phyloP scores from a whole-genome alignment of 2,329 filamentous ascomycete genomes.

The Cladosporium sp. region DNA sequence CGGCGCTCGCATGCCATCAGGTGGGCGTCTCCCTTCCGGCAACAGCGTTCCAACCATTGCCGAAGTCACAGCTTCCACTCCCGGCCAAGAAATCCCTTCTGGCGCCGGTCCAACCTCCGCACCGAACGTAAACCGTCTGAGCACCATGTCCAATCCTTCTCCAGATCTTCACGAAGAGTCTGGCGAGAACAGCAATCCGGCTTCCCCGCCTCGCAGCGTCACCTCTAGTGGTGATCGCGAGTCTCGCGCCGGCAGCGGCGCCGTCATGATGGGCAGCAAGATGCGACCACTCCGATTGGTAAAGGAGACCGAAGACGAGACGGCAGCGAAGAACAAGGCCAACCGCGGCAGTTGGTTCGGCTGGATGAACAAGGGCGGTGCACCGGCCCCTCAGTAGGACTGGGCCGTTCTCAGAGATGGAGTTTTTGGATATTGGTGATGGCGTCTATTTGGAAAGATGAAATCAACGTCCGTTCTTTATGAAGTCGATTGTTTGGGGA shows the following conservation, averaged over 20 bases:
- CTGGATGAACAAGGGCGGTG: conserved; percentile 38
- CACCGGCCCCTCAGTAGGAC: conserved; percentile 6
- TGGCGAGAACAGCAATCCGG: conserved; percentile 35
- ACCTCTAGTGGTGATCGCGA: conserved; percentile 31
- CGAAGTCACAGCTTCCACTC: conserved; percentile 14
- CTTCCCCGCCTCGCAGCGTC: conserved; percentile 57
- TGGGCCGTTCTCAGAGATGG: conserved; percentile 6
- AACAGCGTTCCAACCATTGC: conserved; percentile 40
- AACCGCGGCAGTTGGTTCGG: conserved; percentile 47
- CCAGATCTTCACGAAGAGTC: conserved; percentile 9
- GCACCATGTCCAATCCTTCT: conserved; percentile 19
- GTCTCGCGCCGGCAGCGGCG: conserved; percentile 23
- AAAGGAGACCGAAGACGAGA: conserved; percentile 58
- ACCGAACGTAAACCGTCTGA: conserved; percentile 20
- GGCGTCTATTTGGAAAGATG: too few relatives aligned
- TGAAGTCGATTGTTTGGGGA: neutral
- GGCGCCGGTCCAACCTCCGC: conserved; percentile 14
- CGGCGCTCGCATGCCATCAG: conserved; percentile 35
- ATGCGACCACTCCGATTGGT: conserved; percentile 82
- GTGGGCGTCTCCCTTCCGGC: conserved; percentile 37
- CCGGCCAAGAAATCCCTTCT: conserved; percentile 19
- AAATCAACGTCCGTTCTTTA: neutral
- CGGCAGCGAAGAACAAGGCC: conserved; percentile 38
- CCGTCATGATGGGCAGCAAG: conserved; percentile 58
- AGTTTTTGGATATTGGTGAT: conserved; percentile 8